Evolutionary conservation across 78 protist genomes (phyloP), one percentile per base, ranked within the genome.

Genomic region (Fonticula alba): DNA sequence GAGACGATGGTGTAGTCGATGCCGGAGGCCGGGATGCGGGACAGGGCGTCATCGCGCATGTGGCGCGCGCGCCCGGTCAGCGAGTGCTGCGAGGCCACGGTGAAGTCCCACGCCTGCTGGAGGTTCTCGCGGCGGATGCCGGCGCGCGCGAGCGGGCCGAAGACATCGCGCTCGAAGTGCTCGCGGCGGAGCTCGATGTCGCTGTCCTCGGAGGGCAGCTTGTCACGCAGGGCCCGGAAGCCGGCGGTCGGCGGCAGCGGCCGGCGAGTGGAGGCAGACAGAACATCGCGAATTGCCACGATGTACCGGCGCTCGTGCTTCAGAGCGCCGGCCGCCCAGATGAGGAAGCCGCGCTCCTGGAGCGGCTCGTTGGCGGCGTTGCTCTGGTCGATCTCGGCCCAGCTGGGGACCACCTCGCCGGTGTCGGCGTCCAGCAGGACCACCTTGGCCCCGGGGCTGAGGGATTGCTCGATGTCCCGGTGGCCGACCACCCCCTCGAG

Each of bases 41-140:
- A 22, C 43, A 57, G 35, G 5, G 62, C 62, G 26, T 57, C 62
- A 11, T 57, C 62, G 22, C 62, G 62, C n/a, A 20, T 20, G 15
- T 11, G 4, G 27, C 5, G 19, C 6, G 19, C 24, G 37, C 62
- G 62, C 22, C 2, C 22, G 22, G 62, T 36, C 4, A 57, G 26
- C 10, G 19, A 4, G 40, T 57, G 22, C 26, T 17, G 5, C 22
- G 46, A 29, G n/a, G 41, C 41, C n/a, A 11, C 10, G n/a, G 62
- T 57, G 31, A 57, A 57, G 26, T 57, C 62, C 62, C 62, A 57
- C 27, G 62, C 62, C 29, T 33, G 41, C 27, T 10, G 22, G 13
- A 57, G 41, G 15, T 19, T 10, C 15, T 15, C 5, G 9, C 62
- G 38, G 26, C 15, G 6, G 50, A 32, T 1, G 62, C 62, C 62